Evolutionary conservation across 768 basidiomycete species (phyloP).

Genomic region (Inosperma sp.): DNA sequence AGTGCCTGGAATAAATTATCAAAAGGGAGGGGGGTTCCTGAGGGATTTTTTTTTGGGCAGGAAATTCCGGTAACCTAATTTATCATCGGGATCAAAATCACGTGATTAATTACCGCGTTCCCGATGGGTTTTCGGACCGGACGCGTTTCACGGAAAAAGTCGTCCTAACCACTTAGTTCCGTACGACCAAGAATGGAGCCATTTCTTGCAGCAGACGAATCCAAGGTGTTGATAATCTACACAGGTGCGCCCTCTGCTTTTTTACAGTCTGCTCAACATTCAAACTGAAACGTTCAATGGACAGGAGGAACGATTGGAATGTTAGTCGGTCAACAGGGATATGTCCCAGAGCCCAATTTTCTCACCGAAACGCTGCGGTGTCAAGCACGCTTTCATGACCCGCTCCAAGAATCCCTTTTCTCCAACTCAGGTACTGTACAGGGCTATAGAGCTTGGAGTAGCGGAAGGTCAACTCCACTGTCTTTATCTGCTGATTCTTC

Average conservation of each 20-base stretch:
- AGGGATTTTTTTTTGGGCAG: too few species aligned
- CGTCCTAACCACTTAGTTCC: not conserved
- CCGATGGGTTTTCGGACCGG: too few species aligned
- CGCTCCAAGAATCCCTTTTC: conserved; percentile 79
- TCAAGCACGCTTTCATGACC: conserved; percentile 90
- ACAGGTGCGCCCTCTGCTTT: conserved; percentile 43
- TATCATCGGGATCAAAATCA: too few species aligned
- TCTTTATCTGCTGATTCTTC: conserved; percentile 35
- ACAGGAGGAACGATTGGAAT: conserved; percentile 82
- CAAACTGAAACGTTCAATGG: not conserved
- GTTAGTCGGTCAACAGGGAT: conserved; percentile 72
- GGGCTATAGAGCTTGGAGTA: conserved; percentile 75
- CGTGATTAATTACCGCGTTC: too few species aligned
- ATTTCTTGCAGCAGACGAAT: conserved; percentile 54
- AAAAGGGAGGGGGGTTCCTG: too few species aligned
- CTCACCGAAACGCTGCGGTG: conserved; percentile 78
- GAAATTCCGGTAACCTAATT: too few species aligned
- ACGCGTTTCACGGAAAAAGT: too few species aligned
- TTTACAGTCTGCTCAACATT: not conserved
- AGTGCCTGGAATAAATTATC: too few species aligned
- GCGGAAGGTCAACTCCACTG: conserved; percentile 48
- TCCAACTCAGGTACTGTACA: conserved; percentile 75
- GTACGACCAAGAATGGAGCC: conserved; percentile 41
- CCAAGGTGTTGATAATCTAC: conserved; percentile 82
- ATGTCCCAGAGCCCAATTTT: conserved; percentile 84